Base-by-base conservation (phyloP, 2,329 filamentous ascomycete species). In the Fusarium duplospermum region DNA sequence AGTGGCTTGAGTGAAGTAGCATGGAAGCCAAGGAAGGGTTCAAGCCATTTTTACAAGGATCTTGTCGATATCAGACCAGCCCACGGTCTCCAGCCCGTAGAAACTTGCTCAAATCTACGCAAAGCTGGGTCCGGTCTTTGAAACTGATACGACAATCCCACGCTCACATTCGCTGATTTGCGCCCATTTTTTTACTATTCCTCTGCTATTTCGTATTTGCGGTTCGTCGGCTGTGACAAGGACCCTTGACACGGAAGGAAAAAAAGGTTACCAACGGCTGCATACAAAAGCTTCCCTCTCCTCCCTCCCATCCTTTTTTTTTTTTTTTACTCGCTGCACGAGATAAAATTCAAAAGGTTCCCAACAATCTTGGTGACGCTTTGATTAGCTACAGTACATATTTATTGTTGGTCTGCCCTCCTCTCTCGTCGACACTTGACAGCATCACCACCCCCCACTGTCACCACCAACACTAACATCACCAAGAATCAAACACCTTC, bases 71-170 rank as follows among this genome's bases (percentile, higher is more conserved):
- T 50, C 31, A 73, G 35, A 62, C 62, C 71, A 73, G 62, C 24
- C 70, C 38, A 54, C 9, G 33, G 18, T 24, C 60, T 35, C 59
- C 70, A 73, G 47, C 70, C 62, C 70, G 66, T 59, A 27, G 60
- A 76, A 77, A 76, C 71, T 77, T 77, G 75, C 76, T 78, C 72
- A 77, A 79, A 77, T 42, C 60, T 69, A 61, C 74, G 71, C 73
- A 77, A 56, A 62, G 42, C 18, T 58, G 27, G 31, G 20, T 47
- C 36, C 62, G 18, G 45, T 47, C 47, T 47, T 54, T n/a, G 40
- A 63, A 61, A 20, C 66, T 73, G 62, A 18, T 54, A 64, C 70
- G 71, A 74, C 42, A 56, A 24, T 50, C 62, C 33, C 40, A 58
- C 20, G 11, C 52, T 22, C 63, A 24, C 59, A 63, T 42, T 54